phyloP scores from a whole-genome alignment of 331 rosid genomes.

The Acacia concinna region DNA sequence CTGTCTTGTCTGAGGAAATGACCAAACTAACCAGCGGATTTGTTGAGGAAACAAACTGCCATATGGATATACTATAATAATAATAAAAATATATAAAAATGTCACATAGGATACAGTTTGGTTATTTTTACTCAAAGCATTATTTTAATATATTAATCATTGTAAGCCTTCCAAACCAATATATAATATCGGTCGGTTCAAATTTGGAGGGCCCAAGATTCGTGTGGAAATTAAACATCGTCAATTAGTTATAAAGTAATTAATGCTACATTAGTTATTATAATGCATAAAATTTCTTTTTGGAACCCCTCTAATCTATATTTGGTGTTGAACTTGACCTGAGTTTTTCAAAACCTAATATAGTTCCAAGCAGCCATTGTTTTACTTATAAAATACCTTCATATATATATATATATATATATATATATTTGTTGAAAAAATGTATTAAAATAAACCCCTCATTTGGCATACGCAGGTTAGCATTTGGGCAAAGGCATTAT shows the following conservation, averaged over 20 bases:
- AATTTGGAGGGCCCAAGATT: neutral
- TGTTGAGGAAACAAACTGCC: neutral
- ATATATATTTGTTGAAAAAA: neutral
- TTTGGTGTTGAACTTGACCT: too few relatives aligned
- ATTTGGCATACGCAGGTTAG: neutral
- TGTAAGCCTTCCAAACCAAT: neutral
- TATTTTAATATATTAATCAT: neutral
- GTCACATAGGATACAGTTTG: neutral
- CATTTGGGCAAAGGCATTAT: neutral
- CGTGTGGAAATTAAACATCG: neutral
- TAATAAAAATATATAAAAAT: neutral
- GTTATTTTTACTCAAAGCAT: neutral
- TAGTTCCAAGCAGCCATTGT: neutral
- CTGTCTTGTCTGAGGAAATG: neutral
- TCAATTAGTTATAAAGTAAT: neutral
- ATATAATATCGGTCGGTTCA: neutral
- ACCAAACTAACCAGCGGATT: slow-evolving; percentile 33
- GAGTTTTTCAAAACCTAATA: neutral
- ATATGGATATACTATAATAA: neutral
- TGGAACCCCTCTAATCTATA: too few relatives aligned
- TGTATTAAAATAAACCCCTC: neutral
- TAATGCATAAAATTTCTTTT: too few relatives aligned
- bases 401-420: too few relatives aligned
- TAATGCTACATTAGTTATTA: too few relatives aligned
- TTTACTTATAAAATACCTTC: neutral